A percentile compares a stretch with the other conserved stretches of the same genome.
Conservation (phyloP, 352 stramenopile species). For the Plasmopara viticola region DNA sequence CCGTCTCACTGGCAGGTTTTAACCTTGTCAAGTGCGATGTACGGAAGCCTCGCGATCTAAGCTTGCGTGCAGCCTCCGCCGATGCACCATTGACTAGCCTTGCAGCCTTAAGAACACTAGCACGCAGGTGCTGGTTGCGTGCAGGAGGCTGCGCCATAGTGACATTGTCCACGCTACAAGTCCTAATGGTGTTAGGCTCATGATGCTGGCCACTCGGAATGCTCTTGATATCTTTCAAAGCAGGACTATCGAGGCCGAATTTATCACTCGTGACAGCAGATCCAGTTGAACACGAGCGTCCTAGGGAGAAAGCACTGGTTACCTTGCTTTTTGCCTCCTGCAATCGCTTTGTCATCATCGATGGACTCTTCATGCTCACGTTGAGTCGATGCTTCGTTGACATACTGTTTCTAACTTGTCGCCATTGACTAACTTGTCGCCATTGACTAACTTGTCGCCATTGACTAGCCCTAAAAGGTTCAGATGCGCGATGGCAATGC, state of each 20-base stretch:
- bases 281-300: slow-evolving; percentile 43
- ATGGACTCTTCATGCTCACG: slow-evolving; percentile 21
- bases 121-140: slow-evolving; percentile 33
- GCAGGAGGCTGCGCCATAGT: slow-evolving; percentile 6
- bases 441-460: slow-evolving; percentile 28
- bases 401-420: slow-evolving; percentile 26
- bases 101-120: slow-evolving; percentile 39
- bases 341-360: slow-evolving; percentile 26
- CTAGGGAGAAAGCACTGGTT: slow-evolving; percentile 24
- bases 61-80: slow-evolving; percentile 43
- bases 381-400: slow-evolving; percentile 29
- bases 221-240: slow-evolving; percentile 20
- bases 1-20: slow-evolving; percentile 31
- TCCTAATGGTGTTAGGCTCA: slow-evolving; percentile 17
- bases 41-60: slow-evolving; percentile 32
- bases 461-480: slow-evolving; percentile 13
- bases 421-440: no score
- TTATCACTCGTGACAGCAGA: slow-evolving; percentile 50
- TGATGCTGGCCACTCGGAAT: slow-evolving; percentile 8
- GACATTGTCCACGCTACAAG: slow-evolving; percentile 3
- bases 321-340: slow-evolving; percentile 28
- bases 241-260: slow-evolving; percentile 30
- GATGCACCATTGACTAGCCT: slow-evolving; percentile 43
- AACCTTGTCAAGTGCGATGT: slow-evolving; percentile 14
- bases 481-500: slow-evolving; percentile 12